phyloP scores from a whole-genome alignment of 2,329 filamentous ascomycete genomes.

The Pestalotiopsis sp. region DNA sequence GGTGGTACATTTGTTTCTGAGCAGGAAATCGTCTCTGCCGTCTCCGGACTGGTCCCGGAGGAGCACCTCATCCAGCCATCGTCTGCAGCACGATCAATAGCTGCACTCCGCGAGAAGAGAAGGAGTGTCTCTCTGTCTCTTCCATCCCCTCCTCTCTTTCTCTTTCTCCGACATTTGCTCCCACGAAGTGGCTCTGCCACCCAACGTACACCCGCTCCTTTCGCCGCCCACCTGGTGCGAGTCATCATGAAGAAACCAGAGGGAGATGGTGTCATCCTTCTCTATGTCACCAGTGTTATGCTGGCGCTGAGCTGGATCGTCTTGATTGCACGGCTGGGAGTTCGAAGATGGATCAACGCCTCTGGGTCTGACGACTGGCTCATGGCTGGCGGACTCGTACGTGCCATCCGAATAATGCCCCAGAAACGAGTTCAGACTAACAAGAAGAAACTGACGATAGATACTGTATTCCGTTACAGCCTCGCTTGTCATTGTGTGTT shows the following conservation, averaged over 20 bases:
- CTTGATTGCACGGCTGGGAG: slow-evolving; percentile 19
- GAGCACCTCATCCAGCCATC: too few relatives aligned
- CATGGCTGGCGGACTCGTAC: slow-evolving; percentile 27
- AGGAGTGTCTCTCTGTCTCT: too few relatives aligned
- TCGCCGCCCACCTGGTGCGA: neutral
- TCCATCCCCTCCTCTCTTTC: too few relatives aligned
- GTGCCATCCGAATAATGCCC: slow-evolving; percentile 1
- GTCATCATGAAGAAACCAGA: slow-evolving; percentile 22
- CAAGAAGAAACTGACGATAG: slow-evolving; percentile 10
- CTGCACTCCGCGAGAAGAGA: too few relatives aligned
- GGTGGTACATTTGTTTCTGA: too few relatives aligned
- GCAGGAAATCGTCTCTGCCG: too few relatives aligned
- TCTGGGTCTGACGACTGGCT: slow-evolving; percentile 26
- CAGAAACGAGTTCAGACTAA: neutral
- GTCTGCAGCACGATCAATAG: too few relatives aligned
- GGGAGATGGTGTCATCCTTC: slow-evolving; percentile 25
- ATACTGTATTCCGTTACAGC: slow-evolving; percentile 26
- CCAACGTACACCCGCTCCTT: neutral
- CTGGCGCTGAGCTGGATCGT: slow-evolving; percentile 24
- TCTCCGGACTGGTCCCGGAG: too few relatives aligned
- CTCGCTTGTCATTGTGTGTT: slow-evolving; percentile 26
- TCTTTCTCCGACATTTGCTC: too few relatives aligned
- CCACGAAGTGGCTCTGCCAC: too few relatives aligned
- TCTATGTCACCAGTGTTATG: slow-evolving; percentile 24
- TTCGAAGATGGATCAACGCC: slow-evolving; percentile 25